Evolutionary conservation across 768 basidiomycete genomes (phyloP).

Genomic region (Termitomyces sp.): DNA sequence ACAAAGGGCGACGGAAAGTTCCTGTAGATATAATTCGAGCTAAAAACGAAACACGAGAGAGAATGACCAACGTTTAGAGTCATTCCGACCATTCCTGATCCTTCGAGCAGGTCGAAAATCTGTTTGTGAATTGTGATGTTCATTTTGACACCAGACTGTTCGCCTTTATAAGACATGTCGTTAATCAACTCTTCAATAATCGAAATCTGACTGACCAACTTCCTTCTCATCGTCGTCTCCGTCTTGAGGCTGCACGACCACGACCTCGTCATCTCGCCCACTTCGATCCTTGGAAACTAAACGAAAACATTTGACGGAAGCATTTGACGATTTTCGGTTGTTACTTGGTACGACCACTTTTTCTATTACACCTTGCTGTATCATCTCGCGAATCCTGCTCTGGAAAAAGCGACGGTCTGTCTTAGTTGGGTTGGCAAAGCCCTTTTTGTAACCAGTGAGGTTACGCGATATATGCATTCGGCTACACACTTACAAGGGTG

Average conservation of each 20-base stretch:
- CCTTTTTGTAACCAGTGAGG: conserved; percentile 38
- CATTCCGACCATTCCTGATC: conserved; percentile 64
- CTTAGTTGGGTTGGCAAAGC: conserved; percentile 71
- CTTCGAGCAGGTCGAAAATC: conserved; percentile 69
- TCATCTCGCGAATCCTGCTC: conserved; percentile 67
- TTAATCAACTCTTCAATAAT: background rate
- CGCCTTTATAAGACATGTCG: conserved; percentile 18
- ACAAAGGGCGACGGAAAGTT: conserved; percentile 57
- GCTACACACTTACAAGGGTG: conserved; percentile 53
- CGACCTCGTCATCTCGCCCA: conserved; percentile 31
- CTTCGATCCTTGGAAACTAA: conserved; percentile 46
- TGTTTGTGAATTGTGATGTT: conserved; percentile 77
- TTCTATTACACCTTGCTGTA: conserved; percentile 72
- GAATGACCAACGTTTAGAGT: conserved; percentile 58
- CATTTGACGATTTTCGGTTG: conserved; percentile 41
- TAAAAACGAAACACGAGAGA: background rate
- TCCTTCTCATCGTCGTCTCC: conserved; percentile 40
- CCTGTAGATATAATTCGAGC: conserved; percentile 35
- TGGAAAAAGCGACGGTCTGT: conserved; percentile 83
- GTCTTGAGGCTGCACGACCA: conserved; percentile 38
- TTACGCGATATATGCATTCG: background rate
- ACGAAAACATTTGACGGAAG: conserved; percentile 64
- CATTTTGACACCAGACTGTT: conserved; percentile 43
- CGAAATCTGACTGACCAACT: conserved; percentile 17
- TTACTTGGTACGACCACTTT: conserved; percentile 66